Conservation (phyloP, 768 basidiomycete species). For the Amanita exitialis region DNA sequence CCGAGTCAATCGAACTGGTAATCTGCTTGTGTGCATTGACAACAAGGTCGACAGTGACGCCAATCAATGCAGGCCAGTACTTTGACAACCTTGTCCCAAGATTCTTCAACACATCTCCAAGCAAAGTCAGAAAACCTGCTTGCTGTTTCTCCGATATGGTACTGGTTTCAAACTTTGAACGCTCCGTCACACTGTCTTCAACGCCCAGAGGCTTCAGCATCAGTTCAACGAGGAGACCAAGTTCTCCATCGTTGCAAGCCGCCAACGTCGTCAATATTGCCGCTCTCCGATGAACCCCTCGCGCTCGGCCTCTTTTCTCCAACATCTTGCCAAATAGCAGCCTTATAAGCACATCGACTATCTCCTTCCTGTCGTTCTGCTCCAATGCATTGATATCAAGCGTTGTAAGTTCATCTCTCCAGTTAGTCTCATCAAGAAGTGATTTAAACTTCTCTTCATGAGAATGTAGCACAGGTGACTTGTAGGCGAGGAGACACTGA, state of each 20-base stretch:
- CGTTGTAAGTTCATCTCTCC: slow-evolving; percentile 79
- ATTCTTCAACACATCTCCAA: slow-evolving; percentile 77
- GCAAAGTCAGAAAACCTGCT: slow-evolving; percentile 74
- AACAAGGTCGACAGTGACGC: slow-evolving; percentile 55
- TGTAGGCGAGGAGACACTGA: slow-evolving; percentile 79
- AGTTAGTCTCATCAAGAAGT: slow-evolving; percentile 77
- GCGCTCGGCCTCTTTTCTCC: slow-evolving; percentile 60
- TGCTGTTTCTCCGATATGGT: slow-evolving; percentile 53
- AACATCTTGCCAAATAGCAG: slow-evolving; percentile 85
- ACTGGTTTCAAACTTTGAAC: slow-evolving; percentile 4
- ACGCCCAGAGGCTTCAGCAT: slow-evolving; percentile 71
- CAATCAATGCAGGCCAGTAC: slow-evolving; percentile 72
- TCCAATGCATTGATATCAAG: slow-evolving; percentile 54
- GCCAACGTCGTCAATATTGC: slow-evolving; percentile 68
- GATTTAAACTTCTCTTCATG: slow-evolving; percentile 58
- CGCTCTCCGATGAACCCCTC: slow-evolving; percentile 58
- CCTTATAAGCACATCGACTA: slow-evolving; percentile 63
- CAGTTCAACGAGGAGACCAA: slow-evolving; percentile 70
- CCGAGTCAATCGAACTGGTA: slow-evolving; percentile 14
- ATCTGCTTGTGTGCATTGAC: slow-evolving; percentile 55
- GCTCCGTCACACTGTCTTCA: background rate
- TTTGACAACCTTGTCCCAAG: slow-evolving; percentile 61
- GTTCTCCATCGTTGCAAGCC: slow-evolving; percentile 63
- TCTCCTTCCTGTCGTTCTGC: slow-evolving; percentile 45
- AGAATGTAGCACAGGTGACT: slow-evolving; percentile 41